Conservation (phyloP, 202 grass and related monocot species). For the Setaria italica region DNA sequence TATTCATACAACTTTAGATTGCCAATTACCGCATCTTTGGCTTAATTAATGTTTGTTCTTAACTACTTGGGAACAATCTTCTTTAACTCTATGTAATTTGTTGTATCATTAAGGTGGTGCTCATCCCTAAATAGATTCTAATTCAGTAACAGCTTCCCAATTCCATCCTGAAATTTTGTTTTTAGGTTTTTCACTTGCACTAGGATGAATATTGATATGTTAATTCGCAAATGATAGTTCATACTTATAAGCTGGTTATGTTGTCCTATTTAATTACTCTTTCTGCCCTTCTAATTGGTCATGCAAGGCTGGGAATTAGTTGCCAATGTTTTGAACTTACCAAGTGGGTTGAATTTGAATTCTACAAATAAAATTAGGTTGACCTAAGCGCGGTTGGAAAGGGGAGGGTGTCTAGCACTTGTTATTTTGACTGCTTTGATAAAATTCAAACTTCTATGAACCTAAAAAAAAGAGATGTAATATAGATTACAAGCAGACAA, state of each 20-base stretch:
- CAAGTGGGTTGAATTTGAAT: not conserved
- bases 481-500: not conserved
- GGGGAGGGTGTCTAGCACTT: not conserved
- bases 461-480: not conserved
- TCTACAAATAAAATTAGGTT: conserved; percentile 6
- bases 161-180: conserved; percentile 25
- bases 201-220: conserved; percentile 5
- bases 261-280: not conserved
- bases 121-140: conserved; percentile 14
- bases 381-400: not conserved
- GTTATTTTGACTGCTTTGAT: conserved; percentile 8
- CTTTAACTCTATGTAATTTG: conserved; percentile 2
- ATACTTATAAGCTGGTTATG: not conserved
- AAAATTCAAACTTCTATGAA: not conserved
- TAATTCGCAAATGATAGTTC: not conserved
- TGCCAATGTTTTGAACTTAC: not conserved
- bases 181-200: conserved; percentile 5
- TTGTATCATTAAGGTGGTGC: conserved; percentile 5
- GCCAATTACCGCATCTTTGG: not conserved
- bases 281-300: not conserved
- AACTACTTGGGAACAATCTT: not conserved
- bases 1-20: not conserved
- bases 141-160: conserved; percentile 5
- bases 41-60: not conserved
- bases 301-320: not conserved